A percentile compares a stretch with the other conserved stretches of the same genome.
phyloP scores from a whole-genome alignment of 768 basidiomycete genomes.

The Tubosaeta brunneosetosa region DNA sequence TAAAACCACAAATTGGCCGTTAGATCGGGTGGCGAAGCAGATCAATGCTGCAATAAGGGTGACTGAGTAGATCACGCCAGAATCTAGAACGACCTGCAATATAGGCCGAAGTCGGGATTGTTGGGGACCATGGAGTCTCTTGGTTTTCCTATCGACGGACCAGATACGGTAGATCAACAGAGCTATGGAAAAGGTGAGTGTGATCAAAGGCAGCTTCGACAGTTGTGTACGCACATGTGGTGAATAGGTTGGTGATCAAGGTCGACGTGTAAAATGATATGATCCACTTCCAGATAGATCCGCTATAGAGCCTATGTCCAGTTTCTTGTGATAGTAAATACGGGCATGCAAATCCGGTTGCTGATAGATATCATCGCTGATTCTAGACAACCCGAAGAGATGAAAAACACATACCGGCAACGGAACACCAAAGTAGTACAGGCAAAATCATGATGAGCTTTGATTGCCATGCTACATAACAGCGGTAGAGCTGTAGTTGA shows the following conservation, averaged over 20 bases:
- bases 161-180: constrained; percentile 26
- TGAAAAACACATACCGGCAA: constrained; percentile 13
- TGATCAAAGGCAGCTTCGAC: background rate
- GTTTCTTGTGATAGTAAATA: constrained; percentile 10
- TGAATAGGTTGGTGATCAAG: constrained; percentile 27
- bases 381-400: too few relatives aligned
- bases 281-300: constrained; percentile 27
- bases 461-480: constrained; percentile 27
- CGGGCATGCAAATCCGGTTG: constrained; percentile 14
- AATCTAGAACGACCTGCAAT: constrained; percentile 31
- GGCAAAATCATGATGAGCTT: constrained; percentile 21
- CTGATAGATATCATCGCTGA: background rate
- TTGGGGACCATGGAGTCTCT: constrained; percentile 5
- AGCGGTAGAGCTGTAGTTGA: constrained; percentile 8
- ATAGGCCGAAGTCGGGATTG: background rate
- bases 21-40: constrained; percentile 23
- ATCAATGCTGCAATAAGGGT: constrained; percentile 30
- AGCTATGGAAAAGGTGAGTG: constrained; percentile 4
- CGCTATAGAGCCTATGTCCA: constrained; percentile 19
- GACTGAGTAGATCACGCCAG: constrained; percentile 33
- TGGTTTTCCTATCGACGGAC: constrained; percentile 17
- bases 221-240: constrained; percentile 16
- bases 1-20: constrained; percentile 30
- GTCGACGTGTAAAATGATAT: constrained; percentile 29
- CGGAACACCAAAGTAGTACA: constrained; percentile 20